Evolutionary conservation across 2,329 filamentous ascomycete species (phyloP), one percentile per base, ranked within the genome.

Genomic region (Proliferodiscus dingleyae): DNA sequence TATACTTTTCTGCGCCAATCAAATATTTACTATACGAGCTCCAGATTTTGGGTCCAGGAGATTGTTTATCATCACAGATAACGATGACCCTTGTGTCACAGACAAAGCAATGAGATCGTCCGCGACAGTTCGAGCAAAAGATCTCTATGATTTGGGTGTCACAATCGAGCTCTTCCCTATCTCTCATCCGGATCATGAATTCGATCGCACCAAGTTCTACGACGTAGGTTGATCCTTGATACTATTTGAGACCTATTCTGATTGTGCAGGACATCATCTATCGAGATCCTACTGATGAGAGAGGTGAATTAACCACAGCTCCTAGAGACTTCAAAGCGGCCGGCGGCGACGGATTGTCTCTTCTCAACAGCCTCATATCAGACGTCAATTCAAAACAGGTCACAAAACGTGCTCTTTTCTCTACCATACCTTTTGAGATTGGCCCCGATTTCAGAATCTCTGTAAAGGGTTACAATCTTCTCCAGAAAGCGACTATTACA

Each of bases 31-130:
- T 1, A 95, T 88, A 3, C 95, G 87, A 64, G 90, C 93, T 0
- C 83, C 93, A 15, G 97, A 96, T 61, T 97, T 97, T 64, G 85
- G 88, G 3, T 97, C 91, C 5, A 77, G 91, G 50, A 80, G 93
- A 26, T 70, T 98, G n/a, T 98, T 98, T 67, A 81, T 98, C 52
- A 88, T 98, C 45, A 97, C 93, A 0, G 89, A 97, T 64, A 88
- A 95, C 53, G 93, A 97, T 63, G 77, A 89, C 53, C 93, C 93
- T 3, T 87, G 94, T 62, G 70, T 72, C 0, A 73, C 77, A 15
- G 83, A 87, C 62, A 93, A 90, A 66, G 72, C 77, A 6, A 73
- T 84, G 23, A 82, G 84, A 42, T 85, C 85, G 11, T 81, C 85
- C 28, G 88, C 93, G 3, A 83, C 87, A 5, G 88, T 93, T 4